Base-by-base conservation (phyloP, 169 alveolate species). In the Babesia microti region DNA sequence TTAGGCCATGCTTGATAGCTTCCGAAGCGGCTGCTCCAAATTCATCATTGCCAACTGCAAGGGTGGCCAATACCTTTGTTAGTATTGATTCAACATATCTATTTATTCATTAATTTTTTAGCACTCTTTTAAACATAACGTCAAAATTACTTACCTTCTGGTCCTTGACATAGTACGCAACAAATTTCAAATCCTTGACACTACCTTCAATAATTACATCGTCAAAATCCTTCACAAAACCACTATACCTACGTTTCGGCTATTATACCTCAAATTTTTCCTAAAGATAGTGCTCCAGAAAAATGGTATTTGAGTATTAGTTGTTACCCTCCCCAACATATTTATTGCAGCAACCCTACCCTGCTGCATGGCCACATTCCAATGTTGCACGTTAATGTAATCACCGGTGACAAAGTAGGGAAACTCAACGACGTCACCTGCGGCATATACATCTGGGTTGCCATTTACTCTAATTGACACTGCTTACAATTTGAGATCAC, bases 281-380 rank as follows among this genome's bases (percentile, higher is more conserved):
- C 68, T 59, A 50, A 79, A 72, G 22, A 79, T 66, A 24, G 68
- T 72, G 11, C 85, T 67, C 73, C 83, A 73, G 57, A 79, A 79
- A 56, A 73, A 79, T 0, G 87, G 85, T n/a, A 73, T 43, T 52
- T 59, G 57, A 51, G 26, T 45, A 59, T 48, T 71, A 48, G 24
- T 51, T 14, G 70, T 59, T 4, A 48, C 24, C 5, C 21, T 22
- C 23, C 56, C 83, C 1, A 74, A 40, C 84, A 79, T 73, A 40
- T 71, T 70, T 22, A 49, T 59, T 19, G 87, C 87, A 3, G 83
- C 87, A 24, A 79, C 79, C 18, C 85, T 41, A 0, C 87, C 87
- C 30, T 79, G 87, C 19, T 79, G 87, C 43, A 73, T 45, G 1
- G 87, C 87, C 5, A 79, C 87, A 30, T 79, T 74, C 85, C 85